These are phyloP conservation scores for Sicyos edulis DNA, from an alignment of 306 rosid species.

Conservation along the genomic window DNA sequence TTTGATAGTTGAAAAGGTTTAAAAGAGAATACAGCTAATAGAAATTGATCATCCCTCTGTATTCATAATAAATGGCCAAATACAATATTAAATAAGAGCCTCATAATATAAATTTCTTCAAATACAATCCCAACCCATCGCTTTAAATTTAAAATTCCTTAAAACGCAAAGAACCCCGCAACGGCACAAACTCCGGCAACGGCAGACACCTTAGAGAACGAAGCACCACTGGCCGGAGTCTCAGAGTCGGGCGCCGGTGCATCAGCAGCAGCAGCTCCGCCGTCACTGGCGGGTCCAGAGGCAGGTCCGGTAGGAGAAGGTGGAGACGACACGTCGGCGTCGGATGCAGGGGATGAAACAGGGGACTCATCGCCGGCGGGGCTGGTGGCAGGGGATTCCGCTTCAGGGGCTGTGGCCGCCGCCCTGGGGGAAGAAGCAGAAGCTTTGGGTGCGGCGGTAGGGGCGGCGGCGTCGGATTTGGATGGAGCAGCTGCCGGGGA, in stretches of 20 bases:
- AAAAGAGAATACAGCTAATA: too few relatives aligned
- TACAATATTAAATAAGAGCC: neutral
- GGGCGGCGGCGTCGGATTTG: neutral
- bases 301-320: slow-evolving; percentile 41
- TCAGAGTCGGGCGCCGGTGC: neutral
- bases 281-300: neutral
- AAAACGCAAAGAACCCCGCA: slow-evolving; percentile 28
- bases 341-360: neutral
- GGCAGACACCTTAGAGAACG: neutral
- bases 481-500: slow-evolving; percentile 32
- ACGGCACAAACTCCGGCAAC: neutral
- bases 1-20: too few relatives aligned
- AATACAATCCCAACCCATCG: neutral
- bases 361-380: neutral
- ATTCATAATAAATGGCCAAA: too few relatives aligned
- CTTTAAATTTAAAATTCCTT: neutral
- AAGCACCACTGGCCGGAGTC: neutral
- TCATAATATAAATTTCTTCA: too few relatives aligned
- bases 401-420: neutral
- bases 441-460: neutral
- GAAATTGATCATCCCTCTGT: too few relatives aligned
- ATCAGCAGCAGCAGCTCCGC: neutral
- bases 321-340: slow-evolving; percentile 35
- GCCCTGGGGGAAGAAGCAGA: neutral
- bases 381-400: too few relatives aligned